Evolutionary conservation across 192 early-diverging fungal species (phyloP), one percentile per base, ranked within the genome.

Genomic region (Mortierella claussenii): DNA sequence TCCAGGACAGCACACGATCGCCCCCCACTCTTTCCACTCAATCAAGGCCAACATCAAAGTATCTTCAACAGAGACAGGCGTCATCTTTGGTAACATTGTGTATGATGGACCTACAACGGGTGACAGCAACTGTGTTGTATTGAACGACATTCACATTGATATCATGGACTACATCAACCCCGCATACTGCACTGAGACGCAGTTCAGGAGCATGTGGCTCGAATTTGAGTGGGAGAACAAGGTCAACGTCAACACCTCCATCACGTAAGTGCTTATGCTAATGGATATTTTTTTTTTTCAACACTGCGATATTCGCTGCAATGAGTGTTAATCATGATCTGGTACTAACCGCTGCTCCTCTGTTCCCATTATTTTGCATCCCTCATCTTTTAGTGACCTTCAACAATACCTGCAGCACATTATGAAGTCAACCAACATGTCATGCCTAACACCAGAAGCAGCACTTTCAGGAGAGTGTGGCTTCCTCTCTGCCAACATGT

Each of bases 181-280:
- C 21, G 94, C 92, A 30, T 84, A 80, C 43, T 98, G 96, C 84
- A 91, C 89, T 45, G 95, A 96, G 78, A 92, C 90, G 30, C 92
- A 94, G 89, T 99, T 99, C 94, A 90, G 96, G 55, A 81, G 89
- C 65, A 97, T 98, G 95, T 99, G 97, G 97, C 93, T 90, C 49
- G 97, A 99, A 82, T 99, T 99, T 85, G 97, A 99, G 79, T 99
- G 97, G 97, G 97, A 99, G 80, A 99, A 99, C 86, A 98, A 98
- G 88, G 96, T 99, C 61, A 95, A 95, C 55, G 97, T 97, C 65
- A 94, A 95, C 65, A 98, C 97, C 7, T 96, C 92, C 49, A 92
- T 94, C 64, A 90, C 88, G 90, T 92, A 73, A 82, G 84, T 82
- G 1, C 2, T n/a, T n/a, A n/a, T n/a, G n/a, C n/a, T n/a, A n/a